Evolutionary conservation across 2,329 filamentous ascomycete genomes (phyloP), one percentile per base, ranked within the genome.

Genomic region (Alternaria burnsii): DNA sequence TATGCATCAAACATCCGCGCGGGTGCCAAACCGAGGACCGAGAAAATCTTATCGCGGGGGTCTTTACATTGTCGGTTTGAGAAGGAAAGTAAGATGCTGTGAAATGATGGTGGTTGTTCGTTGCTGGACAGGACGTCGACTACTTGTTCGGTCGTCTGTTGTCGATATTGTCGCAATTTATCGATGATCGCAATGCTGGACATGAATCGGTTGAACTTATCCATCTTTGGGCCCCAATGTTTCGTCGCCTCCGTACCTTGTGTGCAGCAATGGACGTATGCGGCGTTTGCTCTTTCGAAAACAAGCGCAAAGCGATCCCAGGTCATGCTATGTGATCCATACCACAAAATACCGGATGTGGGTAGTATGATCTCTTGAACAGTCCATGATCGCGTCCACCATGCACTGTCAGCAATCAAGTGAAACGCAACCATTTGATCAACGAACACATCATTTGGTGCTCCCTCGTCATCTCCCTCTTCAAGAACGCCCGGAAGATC

Each of bases 321-420:
- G 38, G 26, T 43, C 22, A 40, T 32, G n/a, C 26, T 44, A 20
- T 32, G 32, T 16, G 28, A 22, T 8, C 42, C 52, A 28, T 34
- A 54, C 42, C 40, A 43, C 7, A 54, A 4, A 14, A 44, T 24
- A 34, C 26, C 32, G n/a, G 40, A 28, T 32, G 20, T 26, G 11
- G 52, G 52, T 22, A 54, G 26, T 4, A 54, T 44, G 12, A 44
- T 40, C 16, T 54, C 52, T 54, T 54, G 52, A 11, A 54, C 40
- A 6, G 52, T 54, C 52, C 52, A 54, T 12, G 42, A n/a, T 30
- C 52, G n/a, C 11, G 40, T 34, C 52, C 52, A 54, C 52, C 52
- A 54, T 18, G 26, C 14, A 22, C 20, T 54, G 14, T 43, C n/a
- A 6, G 12, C 22, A 6, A 54, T 12, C 1, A 30, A 30, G 18